Evolutionary conservation across 2,329 filamentous ascomycete genomes (phyloP), one percentile per base, ranked within the genome.

Genomic region (Pestalotiopsis sp.): DNA sequence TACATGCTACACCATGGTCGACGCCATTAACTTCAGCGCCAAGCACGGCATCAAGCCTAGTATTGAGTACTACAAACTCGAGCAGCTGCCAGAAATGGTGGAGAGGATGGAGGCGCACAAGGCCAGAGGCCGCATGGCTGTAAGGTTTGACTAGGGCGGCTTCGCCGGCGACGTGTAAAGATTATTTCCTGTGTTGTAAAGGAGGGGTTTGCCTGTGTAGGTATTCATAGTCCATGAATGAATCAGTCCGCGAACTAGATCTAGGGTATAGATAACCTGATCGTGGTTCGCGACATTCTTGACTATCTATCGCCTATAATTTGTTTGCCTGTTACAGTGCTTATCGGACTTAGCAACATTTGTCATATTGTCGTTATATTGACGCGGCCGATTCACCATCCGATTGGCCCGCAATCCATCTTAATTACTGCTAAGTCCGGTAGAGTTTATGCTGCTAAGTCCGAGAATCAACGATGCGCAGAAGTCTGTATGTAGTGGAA

Each of bases 51-150:
- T 63, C 60, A 63, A 63, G 60, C 60, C 60, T 11, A 38, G 20
- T 3, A 63, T 63, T 36, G 60, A 63, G 20, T 38, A 17, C 31
- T 63, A 38, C 60, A 23, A 39, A n/a, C 60, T 63, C 11, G 60
- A 63, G 60, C 60, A 63, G n/a, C 60, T 63, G n/a, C 60, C 60
- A 2, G 60, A 63, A 14, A 63, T 63, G 60, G 38, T 63, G 20
- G 60, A 45, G 20, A 63, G 36, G 31, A 63, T 63, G 60, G 36
- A 27, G 13, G 36, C 31, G n/a, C 60, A 63, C 36, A 63, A 63
- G 36, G 60, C 60, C n/a, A 27, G 60, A 11, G 60, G 60, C 3
- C 60, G 60, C 14, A 63, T 63, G 60, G 60, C 60, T 14, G 60
- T 63, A 23, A 36, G 38, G 6, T 63, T 63, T 63, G 38, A 38